phyloP scores from a whole-genome alignment of 148 eudicot genomes.

The Dianthus caryophyllus region DNA sequence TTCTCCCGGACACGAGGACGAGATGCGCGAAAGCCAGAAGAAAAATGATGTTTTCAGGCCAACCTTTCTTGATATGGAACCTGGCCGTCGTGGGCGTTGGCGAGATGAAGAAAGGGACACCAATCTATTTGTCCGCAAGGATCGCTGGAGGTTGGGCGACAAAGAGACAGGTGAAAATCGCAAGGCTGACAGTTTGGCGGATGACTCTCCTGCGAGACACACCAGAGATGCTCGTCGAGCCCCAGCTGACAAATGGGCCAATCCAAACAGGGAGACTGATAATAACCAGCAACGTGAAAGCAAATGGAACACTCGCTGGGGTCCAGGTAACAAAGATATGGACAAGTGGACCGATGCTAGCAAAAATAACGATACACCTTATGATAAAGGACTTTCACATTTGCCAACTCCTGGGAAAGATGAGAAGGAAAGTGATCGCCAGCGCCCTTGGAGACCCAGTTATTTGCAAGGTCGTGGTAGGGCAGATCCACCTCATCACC shows the following conservation, averaged over 20 bases:
- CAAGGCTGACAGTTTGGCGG: conserved; percentile 54
- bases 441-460: conserved; percentile 82
- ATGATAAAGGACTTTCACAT: conserved; percentile 52
- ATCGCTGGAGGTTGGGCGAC: conserved; percentile 86
- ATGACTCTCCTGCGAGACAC: conserved; percentile 42
- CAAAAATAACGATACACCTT: conserved; percentile 42
- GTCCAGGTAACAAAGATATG: conserved; percentile 64
- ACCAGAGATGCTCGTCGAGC: conserved; percentile 69
- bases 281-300: conserved; percentile 72
- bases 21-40: conserved; percentile 42
- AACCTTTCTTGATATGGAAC: conserved; percentile 67
- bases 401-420: conserved; percentile 51
- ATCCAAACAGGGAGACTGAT: conserved; percentile 53
- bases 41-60: conserved; percentile 87
- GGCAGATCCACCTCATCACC: conserved; percentile 52
- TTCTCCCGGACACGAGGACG: conserved; percentile 43
- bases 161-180: conserved; percentile 57
- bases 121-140: conserved; percentile 56
- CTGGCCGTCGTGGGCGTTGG: conserved; percentile 85
- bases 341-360: conserved; percentile 58
- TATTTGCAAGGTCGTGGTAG: conserved; percentile 62
- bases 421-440: conserved; percentile 67
- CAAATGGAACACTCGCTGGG: conserved; percentile 96
- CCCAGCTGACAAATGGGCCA: conserved; percentile 58
- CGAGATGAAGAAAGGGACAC: conserved; percentile 98